These are phyloP conservation scores for Panaeolus cyanescens DNA, from an alignment of 768 basidiomycete species.

Conservation along the genomic window DNA sequence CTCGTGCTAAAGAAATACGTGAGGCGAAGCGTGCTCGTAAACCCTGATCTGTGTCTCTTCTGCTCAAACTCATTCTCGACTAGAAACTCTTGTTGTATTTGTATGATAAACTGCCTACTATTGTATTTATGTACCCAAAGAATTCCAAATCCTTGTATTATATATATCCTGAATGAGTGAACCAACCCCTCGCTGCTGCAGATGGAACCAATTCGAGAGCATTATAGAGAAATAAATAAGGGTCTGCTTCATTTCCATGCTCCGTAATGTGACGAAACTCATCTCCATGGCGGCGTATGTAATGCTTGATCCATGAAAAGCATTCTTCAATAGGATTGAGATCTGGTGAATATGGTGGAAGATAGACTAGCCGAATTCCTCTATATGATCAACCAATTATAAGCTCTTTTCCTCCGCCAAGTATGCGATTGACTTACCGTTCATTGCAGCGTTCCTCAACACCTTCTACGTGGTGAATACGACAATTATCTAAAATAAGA, in stretches of 20 bases:
- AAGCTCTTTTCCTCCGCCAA: too few species aligned
- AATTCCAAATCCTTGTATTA: too few species aligned
- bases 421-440: slow-evolving; percentile 4
- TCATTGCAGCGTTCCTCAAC: slow-evolving; percentile 9
- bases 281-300: neutral
- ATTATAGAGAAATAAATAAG: slow-evolving; percentile 1
- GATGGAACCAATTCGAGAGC: neutral
- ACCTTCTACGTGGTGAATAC: slow-evolving; percentile 13
- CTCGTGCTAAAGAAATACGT: neutral
- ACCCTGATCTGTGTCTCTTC: too few species aligned
- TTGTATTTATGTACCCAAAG: too few species aligned
- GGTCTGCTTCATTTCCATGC: neutral
- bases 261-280: neutral
- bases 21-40: too few species aligned
- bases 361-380: slow-evolving; percentile 24
- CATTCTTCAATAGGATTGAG: slow-evolving; percentile 36
- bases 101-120: too few species aligned
- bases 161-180: slow-evolving; percentile 3
- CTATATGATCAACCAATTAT: slow-evolving; percentile 6
- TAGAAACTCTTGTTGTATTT: too few species aligned
- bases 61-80: too few species aligned
- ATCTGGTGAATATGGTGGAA: slow-evolving; percentile 40
- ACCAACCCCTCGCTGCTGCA: neutral
- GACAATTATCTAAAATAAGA: slow-evolving; percentile 20
- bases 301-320: slow-evolving; percentile 19